Conservation (phyloP, 2,329 filamentous ascomycete genomes). For the Sarocladiaceae sp. region DNA sequence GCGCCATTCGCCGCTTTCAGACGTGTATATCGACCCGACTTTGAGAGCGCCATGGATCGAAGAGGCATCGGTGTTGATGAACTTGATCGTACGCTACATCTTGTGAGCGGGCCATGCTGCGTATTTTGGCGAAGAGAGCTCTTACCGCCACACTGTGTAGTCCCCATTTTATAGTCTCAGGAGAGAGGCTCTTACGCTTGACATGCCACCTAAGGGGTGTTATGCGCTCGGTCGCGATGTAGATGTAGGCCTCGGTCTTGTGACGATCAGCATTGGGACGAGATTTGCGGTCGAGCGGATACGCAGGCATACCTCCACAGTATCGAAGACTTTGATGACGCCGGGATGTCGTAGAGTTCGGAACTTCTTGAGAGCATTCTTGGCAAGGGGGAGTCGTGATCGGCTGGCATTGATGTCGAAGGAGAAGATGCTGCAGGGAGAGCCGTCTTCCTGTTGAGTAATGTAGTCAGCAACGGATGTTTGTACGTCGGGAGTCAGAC, state of each 20-base stretch:
- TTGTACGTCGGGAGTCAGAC: background rate
- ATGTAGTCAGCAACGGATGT: background rate
- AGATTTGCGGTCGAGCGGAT: background rate
- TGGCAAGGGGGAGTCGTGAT: constrained; percentile 75
- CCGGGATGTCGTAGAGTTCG: constrained; percentile 90
- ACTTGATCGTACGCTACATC: constrained; percentile 78
- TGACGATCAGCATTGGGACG: constrained; percentile 16
- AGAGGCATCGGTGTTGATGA: constrained; percentile 88
- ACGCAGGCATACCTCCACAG: constrained; percentile 63
- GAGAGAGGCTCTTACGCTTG: constrained; percentile 76
- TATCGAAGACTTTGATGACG: constrained; percentile 89
- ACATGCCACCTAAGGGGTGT: constrained; percentile 85
- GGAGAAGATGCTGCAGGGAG: constrained; percentile 91
- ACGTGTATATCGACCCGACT: constrained; percentile 82
- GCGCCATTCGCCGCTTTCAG: constrained; percentile 97
- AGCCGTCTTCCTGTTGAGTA: constrained; percentile 71
- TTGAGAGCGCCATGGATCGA: constrained; percentile 87
- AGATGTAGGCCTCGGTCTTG: constrained; percentile 91
- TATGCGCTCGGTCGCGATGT: constrained; percentile 89
- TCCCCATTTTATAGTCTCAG: constrained; percentile 96
- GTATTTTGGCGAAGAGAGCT: background rate
- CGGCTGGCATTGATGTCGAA: constrained; percentile 84
- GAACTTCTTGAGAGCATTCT: constrained; percentile 89
- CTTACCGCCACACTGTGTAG: constrained; percentile 75
- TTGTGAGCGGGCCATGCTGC: constrained; percentile 15